These are phyloP conservation scores for Anthoceros angustus DNA, from an alignment of 225 moss, liverwort and hornwort species.

Conservation along the genomic window DNA sequence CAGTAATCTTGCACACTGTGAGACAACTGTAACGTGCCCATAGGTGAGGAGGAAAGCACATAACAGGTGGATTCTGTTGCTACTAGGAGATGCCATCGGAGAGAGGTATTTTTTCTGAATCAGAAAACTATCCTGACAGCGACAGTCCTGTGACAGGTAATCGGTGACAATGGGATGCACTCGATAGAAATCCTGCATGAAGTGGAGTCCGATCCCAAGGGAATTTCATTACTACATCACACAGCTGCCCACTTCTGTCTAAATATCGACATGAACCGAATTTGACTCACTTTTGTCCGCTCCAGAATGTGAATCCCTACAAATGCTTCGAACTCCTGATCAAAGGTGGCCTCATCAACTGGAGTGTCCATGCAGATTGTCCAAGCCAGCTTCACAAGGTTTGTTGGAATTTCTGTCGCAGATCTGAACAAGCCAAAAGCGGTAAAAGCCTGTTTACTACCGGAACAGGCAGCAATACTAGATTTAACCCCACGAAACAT, in stretches of 20 bases:
- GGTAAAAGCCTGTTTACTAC: neutral
- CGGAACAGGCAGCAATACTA: neutral
- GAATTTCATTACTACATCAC: neutral
- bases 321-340: neutral
- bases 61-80: neutral
- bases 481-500: neutral
- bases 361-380: neutral
- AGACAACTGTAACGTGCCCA: neutral
- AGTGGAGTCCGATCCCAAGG: neutral
- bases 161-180: neutral
- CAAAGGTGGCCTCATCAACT: neutral
- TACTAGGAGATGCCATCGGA: neutral
- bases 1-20: neutral
- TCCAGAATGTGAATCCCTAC: neutral
- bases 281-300: neutral
- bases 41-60: conserved; percentile 4
- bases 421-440: neutral
- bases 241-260: neutral
- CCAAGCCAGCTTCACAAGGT: neutral
- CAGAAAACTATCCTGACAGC: neutral
- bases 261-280: neutral
- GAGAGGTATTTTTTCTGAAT: neutral
- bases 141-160: neutral
- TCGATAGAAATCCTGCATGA: neutral
- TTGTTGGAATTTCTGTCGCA: neutral